These are phyloP conservation scores for Nicotiana paniculata DNA, from an alignment of 257 asterid species.

Conservation along the genomic window DNA sequence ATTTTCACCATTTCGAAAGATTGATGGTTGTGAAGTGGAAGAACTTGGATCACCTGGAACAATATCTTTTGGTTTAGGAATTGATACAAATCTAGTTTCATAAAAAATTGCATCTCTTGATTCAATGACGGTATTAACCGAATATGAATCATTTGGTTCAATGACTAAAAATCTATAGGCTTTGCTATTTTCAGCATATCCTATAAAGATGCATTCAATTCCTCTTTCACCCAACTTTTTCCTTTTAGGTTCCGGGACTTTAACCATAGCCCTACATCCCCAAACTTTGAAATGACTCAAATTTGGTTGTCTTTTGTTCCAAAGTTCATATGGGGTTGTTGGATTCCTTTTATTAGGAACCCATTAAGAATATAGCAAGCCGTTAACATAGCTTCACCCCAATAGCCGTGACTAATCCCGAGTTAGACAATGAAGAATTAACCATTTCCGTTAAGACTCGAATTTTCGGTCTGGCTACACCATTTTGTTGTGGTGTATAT, in stretches of 20 bases:
- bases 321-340: not conserved
- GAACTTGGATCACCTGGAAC: not conserved
- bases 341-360: not conserved
- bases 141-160: not conserved
- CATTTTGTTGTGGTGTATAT: not conserved
- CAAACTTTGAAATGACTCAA: not conserved
- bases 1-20: not conserved
- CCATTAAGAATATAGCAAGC: not conserved
- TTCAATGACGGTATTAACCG: not conserved
- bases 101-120: not conserved
- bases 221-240: not conserved
- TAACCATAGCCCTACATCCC: not conserved
- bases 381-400: slow-evolving; percentile 4
- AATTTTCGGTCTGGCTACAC: not conserved
- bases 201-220: slow-evolving; percentile 7
- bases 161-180: slow-evolving; percentile 7
- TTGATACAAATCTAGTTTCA: not conserved
- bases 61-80: not conserved
- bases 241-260: no score
- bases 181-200: slow-evolving; percentile 8
- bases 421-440: not conserved
- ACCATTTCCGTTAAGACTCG: not conserved
- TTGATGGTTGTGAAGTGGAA: not conserved
- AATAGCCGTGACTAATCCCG: not conserved
- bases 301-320: not conserved